These are phyloP conservation scores for Euphorbia corollata DNA, from an alignment of 441 rosid genomes.

Conservation along the genomic window DNA sequence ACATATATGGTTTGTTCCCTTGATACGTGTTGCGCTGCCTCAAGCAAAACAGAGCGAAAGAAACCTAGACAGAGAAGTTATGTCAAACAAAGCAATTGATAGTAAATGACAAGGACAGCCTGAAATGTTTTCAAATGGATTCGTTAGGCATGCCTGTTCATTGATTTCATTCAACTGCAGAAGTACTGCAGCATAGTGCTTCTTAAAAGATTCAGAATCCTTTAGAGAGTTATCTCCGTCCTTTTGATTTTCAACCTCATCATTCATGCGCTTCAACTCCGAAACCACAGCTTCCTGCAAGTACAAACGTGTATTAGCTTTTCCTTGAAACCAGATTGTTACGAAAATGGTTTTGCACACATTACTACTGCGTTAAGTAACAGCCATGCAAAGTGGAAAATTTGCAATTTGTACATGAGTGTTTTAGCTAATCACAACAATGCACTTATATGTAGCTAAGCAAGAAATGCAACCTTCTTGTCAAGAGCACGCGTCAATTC, in stretches of 20 bases:
- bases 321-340: constrained; percentile 1
- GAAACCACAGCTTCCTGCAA: constrained; percentile 50
- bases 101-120: not conserved
- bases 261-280: constrained; percentile 50
- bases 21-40: constrained; percentile 49
- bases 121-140: constrained; percentile 1
- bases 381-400: constrained; percentile 10
- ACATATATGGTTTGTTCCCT: constrained; percentile 28
- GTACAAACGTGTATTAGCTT: constrained; percentile 13
- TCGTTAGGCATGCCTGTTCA: constrained; percentile 52
- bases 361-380: not conserved
- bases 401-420: not conserved
- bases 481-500: constrained; percentile 57
- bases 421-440: not conserved
- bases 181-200: constrained; percentile 62
- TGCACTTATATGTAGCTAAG: constrained; percentile 7
- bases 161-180: constrained; percentile 60
- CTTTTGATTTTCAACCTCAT: constrained; percentile 41
- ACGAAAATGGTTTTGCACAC: constrained; percentile 1
- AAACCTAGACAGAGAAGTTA: constrained; percentile 38
- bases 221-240: constrained; percentile 38
- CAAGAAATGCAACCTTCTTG: constrained; percentile 54
- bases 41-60: constrained; percentile 47
- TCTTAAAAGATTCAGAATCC: constrained; percentile 57
- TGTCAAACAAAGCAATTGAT: constrained; percentile 8